These are phyloP conservation scores for Microbotryomycetes sp. DNA, from an alignment of 1,284 basidiomycete genomes.

Conservation along the genomic window DNA sequence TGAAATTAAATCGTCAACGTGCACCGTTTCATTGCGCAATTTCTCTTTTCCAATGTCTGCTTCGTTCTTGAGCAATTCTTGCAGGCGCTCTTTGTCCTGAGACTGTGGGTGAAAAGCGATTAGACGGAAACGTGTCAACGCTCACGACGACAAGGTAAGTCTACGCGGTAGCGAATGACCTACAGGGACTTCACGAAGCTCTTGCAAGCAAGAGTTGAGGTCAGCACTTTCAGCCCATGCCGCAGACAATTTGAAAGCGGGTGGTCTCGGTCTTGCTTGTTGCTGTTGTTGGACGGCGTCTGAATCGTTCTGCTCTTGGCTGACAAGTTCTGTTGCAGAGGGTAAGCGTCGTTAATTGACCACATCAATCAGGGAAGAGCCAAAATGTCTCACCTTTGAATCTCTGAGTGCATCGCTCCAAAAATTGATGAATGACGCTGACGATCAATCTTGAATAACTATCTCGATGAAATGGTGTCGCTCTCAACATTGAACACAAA, in stretches of 20 bases:
- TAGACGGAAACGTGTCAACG: neutral
- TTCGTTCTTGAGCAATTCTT: constrained; percentile 49
- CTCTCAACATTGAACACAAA: constrained; percentile 82
- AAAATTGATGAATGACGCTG: constrained; percentile 93
- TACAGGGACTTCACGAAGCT: constrained; percentile 47
- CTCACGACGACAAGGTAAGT: no score
- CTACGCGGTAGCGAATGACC: no score
- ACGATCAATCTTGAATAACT: constrained; percentile 90
- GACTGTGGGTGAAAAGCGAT: no score
- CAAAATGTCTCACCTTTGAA: constrained; percentile 58
- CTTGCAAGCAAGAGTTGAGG: constrained; percentile 62
- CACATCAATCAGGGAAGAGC: neutral
- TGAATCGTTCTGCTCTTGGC: constrained; percentile 25
- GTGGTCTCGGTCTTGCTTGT: constrained; percentile 4
- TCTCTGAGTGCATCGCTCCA: constrained; percentile 82
- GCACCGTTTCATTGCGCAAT: constrained; percentile 52
- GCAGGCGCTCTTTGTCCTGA: neutral
- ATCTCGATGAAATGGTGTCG: constrained; percentile 93
- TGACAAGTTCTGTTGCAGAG: constrained; percentile 24
- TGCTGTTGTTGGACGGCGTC: neutral
- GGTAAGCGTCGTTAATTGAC: constrained; percentile 1
- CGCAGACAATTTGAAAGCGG: constrained; percentile 54
- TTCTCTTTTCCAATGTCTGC: constrained; percentile 65
- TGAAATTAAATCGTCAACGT: constrained; percentile 63
- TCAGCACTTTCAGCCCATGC: constrained; percentile 82